A percentile compares a stretch with the other conserved stretches of the same genome.
Conservation (phyloP, 345 rosid species). For the Populus davidiana region DNA sequence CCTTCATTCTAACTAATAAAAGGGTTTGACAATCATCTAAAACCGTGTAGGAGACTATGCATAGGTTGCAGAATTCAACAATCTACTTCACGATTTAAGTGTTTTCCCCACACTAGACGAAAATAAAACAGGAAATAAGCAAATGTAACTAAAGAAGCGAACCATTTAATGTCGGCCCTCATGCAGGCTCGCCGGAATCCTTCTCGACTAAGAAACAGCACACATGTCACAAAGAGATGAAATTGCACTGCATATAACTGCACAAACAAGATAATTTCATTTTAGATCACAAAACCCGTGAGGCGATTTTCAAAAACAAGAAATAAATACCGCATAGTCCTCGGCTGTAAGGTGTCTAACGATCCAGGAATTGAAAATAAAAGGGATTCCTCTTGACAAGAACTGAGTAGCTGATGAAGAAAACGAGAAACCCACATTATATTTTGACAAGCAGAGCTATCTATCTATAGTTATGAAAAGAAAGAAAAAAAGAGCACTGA, state of each 20-base stretch:
- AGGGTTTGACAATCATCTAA: not conserved
- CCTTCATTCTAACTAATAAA: not conserved
- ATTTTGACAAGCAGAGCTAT: not conserved
- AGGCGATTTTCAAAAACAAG: slow-evolving; percentile 1
- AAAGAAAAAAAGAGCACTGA: not conserved
- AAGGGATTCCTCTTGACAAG: slow-evolving; percentile 82
- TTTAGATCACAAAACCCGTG: not conserved
- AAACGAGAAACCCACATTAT: not conserved
- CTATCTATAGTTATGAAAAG: not conserved
- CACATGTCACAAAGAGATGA: slow-evolving; percentile 82
- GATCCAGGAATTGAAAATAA: slow-evolving; percentile 81
- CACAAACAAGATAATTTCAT: slow-evolving; percentile 6
- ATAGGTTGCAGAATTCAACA: not conserved
- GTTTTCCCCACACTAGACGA: not conserved
- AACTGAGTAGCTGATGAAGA: slow-evolving; percentile 63
- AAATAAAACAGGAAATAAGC: not conserved
- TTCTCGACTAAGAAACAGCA: slow-evolving; percentile 90
- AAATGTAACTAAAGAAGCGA: not conserved
- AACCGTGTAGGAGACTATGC: not conserved
- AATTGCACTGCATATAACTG: slow-evolving; percentile 90
- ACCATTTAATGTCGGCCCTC: slow-evolving; percentile 78
- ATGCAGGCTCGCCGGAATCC: slow-evolving; percentile 89
- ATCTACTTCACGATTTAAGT: not conserved
- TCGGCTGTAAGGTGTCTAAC: slow-evolving; percentile 68
- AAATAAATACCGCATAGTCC: slow-evolving; percentile 68